Conservation (phyloP, 768 basidiomycete genomes). For the Dentipellis fragilis region DNA sequence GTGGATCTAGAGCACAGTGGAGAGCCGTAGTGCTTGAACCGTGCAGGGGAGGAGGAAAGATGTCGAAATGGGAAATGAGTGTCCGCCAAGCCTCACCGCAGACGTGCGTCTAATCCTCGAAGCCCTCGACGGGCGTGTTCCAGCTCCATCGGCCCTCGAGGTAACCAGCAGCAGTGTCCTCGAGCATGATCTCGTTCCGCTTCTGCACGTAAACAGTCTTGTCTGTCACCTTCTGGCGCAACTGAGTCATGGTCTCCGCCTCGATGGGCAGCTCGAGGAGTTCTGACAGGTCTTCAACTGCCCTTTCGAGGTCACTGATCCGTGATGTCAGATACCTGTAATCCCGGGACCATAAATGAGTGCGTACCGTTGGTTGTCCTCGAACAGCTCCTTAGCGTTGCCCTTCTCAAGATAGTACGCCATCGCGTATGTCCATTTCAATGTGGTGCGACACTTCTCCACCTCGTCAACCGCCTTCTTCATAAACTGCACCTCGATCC, state of each 20-base stretch:
- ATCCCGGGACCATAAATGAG: neutral
- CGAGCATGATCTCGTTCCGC: constrained; percentile 88
- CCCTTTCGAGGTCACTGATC: constrained; percentile 79
- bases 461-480: constrained; percentile 95
- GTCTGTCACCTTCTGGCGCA: constrained; percentile 91
- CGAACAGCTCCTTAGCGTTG: constrained; percentile 91
- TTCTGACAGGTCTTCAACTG: constrained; percentile 92
- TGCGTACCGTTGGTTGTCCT: constrained; percentile 86
- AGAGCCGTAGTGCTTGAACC: neutral
- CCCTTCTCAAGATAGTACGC: constrained; percentile 89
- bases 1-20: neutral
- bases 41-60: no score
- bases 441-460: constrained; percentile 82
- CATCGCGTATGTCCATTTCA: constrained; percentile 99
- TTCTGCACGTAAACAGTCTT: constrained; percentile 98
- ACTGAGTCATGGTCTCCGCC: constrained; percentile 63
- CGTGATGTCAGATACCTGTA: constrained; percentile 2
- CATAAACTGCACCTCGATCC: constrained; percentile 99
- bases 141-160: constrained; percentile 78
- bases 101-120: constrained; percentile 30
- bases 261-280: constrained; percentile 89
- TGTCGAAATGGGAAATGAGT: no score
- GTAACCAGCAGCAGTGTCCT: constrained; percentile 90
- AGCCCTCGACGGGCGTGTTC: constrained; percentile 66
- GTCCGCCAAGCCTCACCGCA: no score